These are phyloP conservation scores for Aureococcus anophagefferens DNA, from an alignment of 108 stramenopile species.

Conservation along the genomic window DNA sequence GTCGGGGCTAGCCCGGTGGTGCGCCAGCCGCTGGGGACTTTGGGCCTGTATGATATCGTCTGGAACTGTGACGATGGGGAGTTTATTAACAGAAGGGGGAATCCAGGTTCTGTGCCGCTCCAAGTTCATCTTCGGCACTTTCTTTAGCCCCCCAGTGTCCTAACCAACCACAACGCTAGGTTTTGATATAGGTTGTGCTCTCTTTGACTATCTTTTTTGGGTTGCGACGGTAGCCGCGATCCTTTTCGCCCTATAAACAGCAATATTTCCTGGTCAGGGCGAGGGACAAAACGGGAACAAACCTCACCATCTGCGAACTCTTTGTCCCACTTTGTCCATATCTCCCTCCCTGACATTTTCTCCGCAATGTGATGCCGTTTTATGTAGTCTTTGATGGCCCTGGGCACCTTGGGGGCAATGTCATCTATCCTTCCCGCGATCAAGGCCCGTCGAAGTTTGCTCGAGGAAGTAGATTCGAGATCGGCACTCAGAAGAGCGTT, in stretches of 20 bases:
- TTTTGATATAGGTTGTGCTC: background rate
- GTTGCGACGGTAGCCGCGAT: background rate
- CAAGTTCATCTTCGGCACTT: too few relatives aligned
- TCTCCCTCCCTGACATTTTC: conserved; percentile 5
- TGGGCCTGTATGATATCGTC: too few relatives aligned
- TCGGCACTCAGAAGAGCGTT: conserved; percentile 29
- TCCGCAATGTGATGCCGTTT: conserved; percentile 4
- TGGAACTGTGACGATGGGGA: too few relatives aligned
- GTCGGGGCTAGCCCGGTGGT: too few relatives aligned
- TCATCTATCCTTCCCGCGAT: background rate
- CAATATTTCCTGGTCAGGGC: too few relatives aligned
- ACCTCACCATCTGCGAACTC: background rate
- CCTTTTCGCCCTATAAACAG: too few relatives aligned
- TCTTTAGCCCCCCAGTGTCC: too few relatives aligned
- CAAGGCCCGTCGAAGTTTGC: background rate
- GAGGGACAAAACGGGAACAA: background rate
- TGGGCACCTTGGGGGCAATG: background rate
- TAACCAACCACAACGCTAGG: too few relatives aligned
- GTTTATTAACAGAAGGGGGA: too few relatives aligned
- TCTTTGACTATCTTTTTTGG: background rate
- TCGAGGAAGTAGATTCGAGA: conserved; percentile 9
- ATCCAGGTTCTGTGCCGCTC: too few relatives aligned
- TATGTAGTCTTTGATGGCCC: background rate
- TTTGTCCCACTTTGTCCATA: conserved; percentile 10
- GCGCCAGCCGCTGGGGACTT: too few relatives aligned